Base-by-base conservation (phyloP, 345 rosid species). In the Fremontodendron californicum region DNA sequence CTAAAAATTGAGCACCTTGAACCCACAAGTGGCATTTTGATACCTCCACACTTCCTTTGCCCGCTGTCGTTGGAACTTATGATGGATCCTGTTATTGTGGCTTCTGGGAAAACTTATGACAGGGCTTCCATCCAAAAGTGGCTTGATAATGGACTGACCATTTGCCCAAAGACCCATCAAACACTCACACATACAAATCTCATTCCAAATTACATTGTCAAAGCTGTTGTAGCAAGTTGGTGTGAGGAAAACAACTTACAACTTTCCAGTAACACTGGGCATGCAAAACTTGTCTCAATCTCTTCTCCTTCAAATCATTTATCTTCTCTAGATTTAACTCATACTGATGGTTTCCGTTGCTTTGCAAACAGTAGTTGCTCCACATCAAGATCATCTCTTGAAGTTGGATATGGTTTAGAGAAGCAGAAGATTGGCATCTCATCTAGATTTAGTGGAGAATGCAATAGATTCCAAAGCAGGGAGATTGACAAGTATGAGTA, bases 51-150 rank as follows among this genome's bases (percentile, higher is more conserved):
- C 76, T 93, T 92, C 84, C 90, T 91, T 43, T 93, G 99, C 75
- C 96, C 99, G 35, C 80, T 95, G 75, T 95, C 98, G 19, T 84
- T 91, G 76, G 96, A 93, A 74, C 97, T 93, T 81, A 95, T 95
- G 98, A 60, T 81, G 82, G 93, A 95, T 85, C 99, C 99, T 11
- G 98, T 95, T 77, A 93, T 92, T 60, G 90, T 95, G 79, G 94
- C 97, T 82, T 93, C 98, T 29, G 99, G 99, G 65, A 96, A 92
- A 87, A 95, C 99, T 70, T 95, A 88, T 79, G 99, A 95, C 81
- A 89, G 92, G 87, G 81, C 88, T 57, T 90, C 93, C 65, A 93
- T 95, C 72, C 94, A 90, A 86, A 93, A 85, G 76, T 95, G 98
- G 99, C 86, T 95, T 79, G 94, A 89, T 80, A 83, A 85, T 6